Base-by-base conservation (phyloP, 768 basidiomycete genomes). In the Pholiota molesta region DNA sequence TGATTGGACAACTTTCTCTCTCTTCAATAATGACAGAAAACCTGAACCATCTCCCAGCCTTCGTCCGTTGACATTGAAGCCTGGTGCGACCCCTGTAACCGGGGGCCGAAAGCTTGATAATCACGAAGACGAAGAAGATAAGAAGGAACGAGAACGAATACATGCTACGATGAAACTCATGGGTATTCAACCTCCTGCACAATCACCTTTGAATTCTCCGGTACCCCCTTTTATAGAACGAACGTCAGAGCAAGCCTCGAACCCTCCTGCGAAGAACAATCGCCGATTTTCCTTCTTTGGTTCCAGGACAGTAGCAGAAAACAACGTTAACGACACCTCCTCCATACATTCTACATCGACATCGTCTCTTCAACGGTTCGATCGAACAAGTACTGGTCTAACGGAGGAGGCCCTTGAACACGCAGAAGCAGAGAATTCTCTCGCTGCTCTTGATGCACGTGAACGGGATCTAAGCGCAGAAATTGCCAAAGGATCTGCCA, bases 121-220 rank as follows among this genome's bases (percentile, higher is more conserved):
- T 1, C 79, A 83, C 42, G 96, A 98, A 74, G 96, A 99, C 68
- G 97, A 98, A 62, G 94, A 98, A 63, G 95, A 97, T 71, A 81
- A 86, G 40, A 84, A 82, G 64, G 95, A 97, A 75, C 81, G 96
- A 59, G 95, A 95, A 72, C 85, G 95, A 16, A 80, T 98, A 58
- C 83, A 90, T 65, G 94, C 94, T 16, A 94, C 94, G 28, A 92
- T 99, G 91, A 93, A 94, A 72, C 78, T 97, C 29, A 94, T 96
- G 90, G 97, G 97, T 5, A 93, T 97, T 62, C 87, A 90, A 73
- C 86, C 89, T 31, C 72, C 78, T n/a, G 69, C 80, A 5, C 76
- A 83, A 14, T 74, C 83, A n/a, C 71, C 79, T 2, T 63, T 73
- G 58, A 68, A 71, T 60, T 67, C 77, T 40, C 72, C 73, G 23